Evolutionary conservation across 768 basidiomycete genomes (phyloP), one percentile per base, ranked within the genome.

Genomic region (Gymnopilus dilepis): DNA sequence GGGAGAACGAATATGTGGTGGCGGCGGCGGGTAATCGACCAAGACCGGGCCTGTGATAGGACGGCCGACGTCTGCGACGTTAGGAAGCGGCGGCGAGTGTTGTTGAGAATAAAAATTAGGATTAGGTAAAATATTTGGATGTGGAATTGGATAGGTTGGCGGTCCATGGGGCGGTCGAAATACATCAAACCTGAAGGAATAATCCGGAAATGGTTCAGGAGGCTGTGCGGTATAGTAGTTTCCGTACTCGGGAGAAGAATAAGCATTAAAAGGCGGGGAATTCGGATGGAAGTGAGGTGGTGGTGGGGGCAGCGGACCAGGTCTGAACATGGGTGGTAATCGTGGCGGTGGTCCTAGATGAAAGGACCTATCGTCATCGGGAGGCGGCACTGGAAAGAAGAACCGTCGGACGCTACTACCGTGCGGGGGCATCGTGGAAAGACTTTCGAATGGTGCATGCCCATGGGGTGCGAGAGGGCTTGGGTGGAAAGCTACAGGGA

Each of bases 191-290:
- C 79, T 80, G 70, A 87, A 87, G 41, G 80, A 76, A 74, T 83
- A 87, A 56, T 88, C 86, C 61, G 77, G 71, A 65, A 82, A 85
- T 42, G 75, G 72, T 64, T 86, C 84, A 61, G 80, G 80, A 61
- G 84, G 75, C 31, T 81, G 79, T 41, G 79, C 81, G 48, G 77
- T 71, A 73, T 88, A 89, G 70, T 88, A 90, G 8, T 80, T 76
- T 24, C 82, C 77, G 70, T 86, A 91, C 43, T 90, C 89, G 33
- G 58, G 43, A 31, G 58, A 55, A 54, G 58, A 62, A 67, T 83
- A 89, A 41, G 76, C 71, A 45, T 77, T 77, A 69, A 84, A 90
- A 1, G 80, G 77, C 54, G 82, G 74, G 8, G 77, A 77, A 54
- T 80, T 33, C 37, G 45, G 83, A 60, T 78, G 78, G 67, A 82